Conservation (phyloP, 2,329 filamentous ascomycete genomes). For the Colletotrichum incanum region DNA sequence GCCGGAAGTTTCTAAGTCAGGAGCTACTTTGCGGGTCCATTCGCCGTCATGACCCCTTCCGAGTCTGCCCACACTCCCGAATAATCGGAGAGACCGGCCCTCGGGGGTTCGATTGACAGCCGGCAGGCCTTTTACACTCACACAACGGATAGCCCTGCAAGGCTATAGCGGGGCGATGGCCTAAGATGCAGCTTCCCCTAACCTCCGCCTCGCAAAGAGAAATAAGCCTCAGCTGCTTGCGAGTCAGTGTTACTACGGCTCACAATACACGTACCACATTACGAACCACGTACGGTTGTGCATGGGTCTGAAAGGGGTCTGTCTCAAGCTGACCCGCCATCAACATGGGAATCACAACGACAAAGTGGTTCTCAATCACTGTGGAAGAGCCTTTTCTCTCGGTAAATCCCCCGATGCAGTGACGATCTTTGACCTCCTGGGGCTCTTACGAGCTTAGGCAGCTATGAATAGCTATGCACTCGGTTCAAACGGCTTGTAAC, state of each 20-base stretch:
- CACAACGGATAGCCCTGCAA: background rate
- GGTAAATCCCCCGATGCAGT: constrained; percentile 12
- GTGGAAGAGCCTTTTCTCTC: background rate
- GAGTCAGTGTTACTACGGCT: constrained; percentile 25
- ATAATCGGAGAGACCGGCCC: constrained; percentile 20
- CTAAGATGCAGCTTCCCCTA: background rate
- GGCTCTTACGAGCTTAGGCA: constrained; percentile 5
- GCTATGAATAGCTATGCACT: background rate
- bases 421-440: constrained; percentile 15
- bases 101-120: background rate
- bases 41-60: constrained; percentile 5
- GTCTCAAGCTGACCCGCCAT: constrained; percentile 11
- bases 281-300: constrained; percentile 22
- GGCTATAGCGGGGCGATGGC: constrained; percentile 10
- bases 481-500: background rate
- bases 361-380: constrained; percentile 1
- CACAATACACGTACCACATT: constrained; percentile 25
- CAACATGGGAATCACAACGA: constrained; percentile 15
- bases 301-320: constrained; percentile 17
- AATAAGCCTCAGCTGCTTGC: constrained; percentile 17
- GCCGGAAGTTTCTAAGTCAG: constrained; percentile 22
- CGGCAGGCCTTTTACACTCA: background rate
- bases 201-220: constrained; percentile 2
- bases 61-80: constrained; percentile 13
- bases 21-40: background rate